phyloP scores from a whole-genome alignment of 257 asterid species.

The Scutellaria galericulata region DNA sequence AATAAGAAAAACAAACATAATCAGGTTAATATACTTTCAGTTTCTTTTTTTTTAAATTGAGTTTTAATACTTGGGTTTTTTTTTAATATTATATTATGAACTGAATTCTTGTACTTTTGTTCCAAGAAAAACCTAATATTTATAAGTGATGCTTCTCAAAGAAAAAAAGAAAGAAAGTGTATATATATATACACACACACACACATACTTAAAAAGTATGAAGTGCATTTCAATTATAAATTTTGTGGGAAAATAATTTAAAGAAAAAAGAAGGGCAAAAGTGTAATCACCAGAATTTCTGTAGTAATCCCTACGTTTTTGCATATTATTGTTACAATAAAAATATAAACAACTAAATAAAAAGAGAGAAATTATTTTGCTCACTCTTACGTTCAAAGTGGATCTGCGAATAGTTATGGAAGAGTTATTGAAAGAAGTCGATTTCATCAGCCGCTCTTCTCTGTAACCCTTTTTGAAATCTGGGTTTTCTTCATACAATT shows the following conservation, averaged over 20 bases:
- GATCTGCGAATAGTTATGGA: constrained; percentile 33
- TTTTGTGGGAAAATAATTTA: background rate
- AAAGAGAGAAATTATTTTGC: background rate
- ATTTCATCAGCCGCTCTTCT: constrained; percentile 17
- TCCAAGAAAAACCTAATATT: no score
- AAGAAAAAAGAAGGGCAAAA: background rate
- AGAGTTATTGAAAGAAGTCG: constrained; percentile 18
- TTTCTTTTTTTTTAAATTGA: no score
- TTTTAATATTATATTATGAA: no score
- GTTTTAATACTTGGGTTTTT: no score
- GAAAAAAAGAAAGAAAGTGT: no score
- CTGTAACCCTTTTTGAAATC: constrained; percentile 31
- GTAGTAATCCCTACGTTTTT: background rate
- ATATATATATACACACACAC: no score
- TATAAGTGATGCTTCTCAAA: no score
- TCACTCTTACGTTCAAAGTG: constrained; percentile 33
- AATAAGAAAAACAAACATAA: no score
- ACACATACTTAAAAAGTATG: no score
- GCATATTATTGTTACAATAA: background rate
- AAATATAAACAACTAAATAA: background rate
- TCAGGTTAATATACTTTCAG: no score
- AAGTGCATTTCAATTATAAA: no score
- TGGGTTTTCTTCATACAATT: constrained; percentile 12
- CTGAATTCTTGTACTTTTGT: no score
- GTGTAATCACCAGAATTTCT: background rate